Base-by-base conservation (phyloP, 768 basidiomycete species). In the Naganishia antarctica region DNA sequence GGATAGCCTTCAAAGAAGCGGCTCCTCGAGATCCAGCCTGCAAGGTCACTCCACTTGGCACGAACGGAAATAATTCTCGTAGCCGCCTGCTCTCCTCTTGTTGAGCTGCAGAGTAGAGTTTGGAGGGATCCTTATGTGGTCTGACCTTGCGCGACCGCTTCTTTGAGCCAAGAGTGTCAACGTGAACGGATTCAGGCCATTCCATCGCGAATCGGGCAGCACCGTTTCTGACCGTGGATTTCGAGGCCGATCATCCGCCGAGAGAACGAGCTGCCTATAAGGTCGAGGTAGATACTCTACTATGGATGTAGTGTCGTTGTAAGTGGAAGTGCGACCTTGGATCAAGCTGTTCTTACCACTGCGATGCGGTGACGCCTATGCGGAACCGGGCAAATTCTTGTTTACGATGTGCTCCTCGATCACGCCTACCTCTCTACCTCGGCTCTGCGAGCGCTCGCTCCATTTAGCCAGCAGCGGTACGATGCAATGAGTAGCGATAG, bases 41-140 rank as follows among this genome's bases (percentile, higher is more conserved):
- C 37, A 63, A 29, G n/a, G 34, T 46, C 37, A 63, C 62, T 7
- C 62, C 62, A 47, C 34, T 57, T 1, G 53, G 53, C 1, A 57
- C 23, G 31, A 57, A 57, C 23, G 53, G 53, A 57, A 37, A 37
- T 26, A 34, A 34, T 37, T 57, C 53, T 21, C 32, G 18, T n/a
- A 25, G 53, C 23, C 13, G 7, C 5, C 53, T 32, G 1, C 26
- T 12, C 23, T 57, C 34, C 32, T 57, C 53, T 25, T 21, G 12
- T 34, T 57, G 53, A 9, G 34, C 53, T 16, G 53, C 34, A 4
- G 53, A 25, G 32, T 57, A 57, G 4, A 26, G 53, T 23, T 37
- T 57, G 3, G 37, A 13, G 37, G 23, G 15, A 13, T 25, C 37
- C 26, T 57, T 40, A 7, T 25, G 53, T 3, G 53, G 12, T 21